Evolutionary conservation across 2,329 filamentous ascomycete species (phyloP).

Genomic region (Pseudogymnoascus sp.): DNA sequence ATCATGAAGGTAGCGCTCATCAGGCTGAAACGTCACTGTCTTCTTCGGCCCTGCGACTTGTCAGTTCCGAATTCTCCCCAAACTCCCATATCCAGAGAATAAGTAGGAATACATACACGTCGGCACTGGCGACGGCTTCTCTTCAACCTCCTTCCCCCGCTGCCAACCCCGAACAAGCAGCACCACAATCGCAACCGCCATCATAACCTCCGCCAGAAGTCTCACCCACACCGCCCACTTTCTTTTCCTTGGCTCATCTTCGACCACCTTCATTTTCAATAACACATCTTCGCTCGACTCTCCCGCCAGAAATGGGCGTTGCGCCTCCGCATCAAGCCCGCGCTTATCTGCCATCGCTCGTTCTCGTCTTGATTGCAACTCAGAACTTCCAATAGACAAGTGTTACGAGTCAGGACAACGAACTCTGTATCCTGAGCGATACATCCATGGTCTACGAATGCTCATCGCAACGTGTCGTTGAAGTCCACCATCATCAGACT

Average conservation of each 20-base stretch:
- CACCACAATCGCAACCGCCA: neutral
- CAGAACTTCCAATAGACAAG: neutral
- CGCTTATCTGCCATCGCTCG: neutral
- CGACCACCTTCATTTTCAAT: neutral
- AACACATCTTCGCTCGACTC: neutral
- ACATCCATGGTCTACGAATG: neutral
- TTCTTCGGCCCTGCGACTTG: neutral
- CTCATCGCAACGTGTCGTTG: constrained; percentile 5
- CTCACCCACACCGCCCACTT: neutral
- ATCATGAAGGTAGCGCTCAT: constrained; percentile 14
- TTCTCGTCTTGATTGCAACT: neutral
- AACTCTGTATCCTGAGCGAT: neutral
- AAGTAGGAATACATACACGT: neutral
- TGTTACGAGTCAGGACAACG: neutral
- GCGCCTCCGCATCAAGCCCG: neutral
- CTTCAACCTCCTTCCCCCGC: neutral
- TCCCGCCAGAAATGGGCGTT: neutral
- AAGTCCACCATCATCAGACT: neutral
- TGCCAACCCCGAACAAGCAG: neutral
- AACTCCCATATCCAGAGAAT: neutral
- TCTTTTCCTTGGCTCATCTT: neutral
- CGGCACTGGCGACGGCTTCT: neutral
- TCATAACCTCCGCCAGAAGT: neutral
- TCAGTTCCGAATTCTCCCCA: neutral
- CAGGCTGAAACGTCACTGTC: constrained; percentile 12